Evolutionary conservation across 1,139 yeast species (phyloP), one percentile per base, ranked within the genome.

Genomic region (Blastobotrys apis): DNA sequence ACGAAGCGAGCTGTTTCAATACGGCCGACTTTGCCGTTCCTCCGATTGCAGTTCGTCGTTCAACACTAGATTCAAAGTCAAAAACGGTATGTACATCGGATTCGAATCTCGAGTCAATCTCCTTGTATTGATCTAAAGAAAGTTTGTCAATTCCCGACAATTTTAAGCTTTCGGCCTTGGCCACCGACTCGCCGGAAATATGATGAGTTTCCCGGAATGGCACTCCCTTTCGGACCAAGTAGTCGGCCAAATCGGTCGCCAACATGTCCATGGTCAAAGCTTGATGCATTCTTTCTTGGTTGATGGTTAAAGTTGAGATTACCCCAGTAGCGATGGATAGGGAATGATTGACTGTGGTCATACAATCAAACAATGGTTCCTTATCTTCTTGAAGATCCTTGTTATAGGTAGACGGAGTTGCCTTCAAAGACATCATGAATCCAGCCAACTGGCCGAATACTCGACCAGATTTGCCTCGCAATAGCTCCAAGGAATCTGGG

Each of bases 171-270:
- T 92, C 99, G 5, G 98, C 97, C 43, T 70, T 66, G 55, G 95
- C 81, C 42, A 92, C 99, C 69, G 97, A 92, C 65, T 87, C 96
- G 46, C 99, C 99, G 4, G 97, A 87, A 51, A 92, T 90, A 66
- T 92, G 97, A 67, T 92, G 99, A 2, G 98, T 92, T 70, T 92
- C 97, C 73, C 99, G 86, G 72, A 92, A 92, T 47, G 98, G 98
- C 53, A 92, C 98, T 46, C 98, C 98, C 67, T 84, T 88, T 71
- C 97, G 81, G 45, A 92, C 99, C 56, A 92, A 75, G 67, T 92
- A 92, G 67, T 92, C 99, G 34, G 99, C 99, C 58, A 92, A 76
- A 65, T 92, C 99, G 20, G 99, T 92, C 15, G 98, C 98, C 59
- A 92, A 77, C 98, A 92, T 94, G 66, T 94, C 98, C 95, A 90